Evolutionary conservation across 2,329 filamentous ascomycete species (phyloP).

Genomic region (Nannizzia gypsea): DNA sequence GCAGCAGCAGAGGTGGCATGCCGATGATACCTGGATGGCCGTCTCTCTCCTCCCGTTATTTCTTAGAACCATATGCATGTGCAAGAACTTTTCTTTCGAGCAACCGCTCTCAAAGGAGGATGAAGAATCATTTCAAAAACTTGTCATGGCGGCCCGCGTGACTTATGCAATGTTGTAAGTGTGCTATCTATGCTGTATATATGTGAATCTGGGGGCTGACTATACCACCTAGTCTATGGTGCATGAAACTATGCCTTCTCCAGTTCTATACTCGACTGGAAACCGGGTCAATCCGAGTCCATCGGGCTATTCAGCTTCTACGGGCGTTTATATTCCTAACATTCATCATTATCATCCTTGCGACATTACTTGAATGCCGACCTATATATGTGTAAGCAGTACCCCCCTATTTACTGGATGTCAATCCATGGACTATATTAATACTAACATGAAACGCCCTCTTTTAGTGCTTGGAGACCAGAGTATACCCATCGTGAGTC

Average conservation of each 20-base stretch:
- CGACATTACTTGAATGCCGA: conserved; percentile 14
- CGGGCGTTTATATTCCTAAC: conserved; percentile 10
- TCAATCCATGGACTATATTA: not conserved
- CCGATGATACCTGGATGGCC: conserved; percentile 16
- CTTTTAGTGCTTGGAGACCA: conserved; percentile 6
- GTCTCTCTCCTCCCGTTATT: conserved; percentile 12
- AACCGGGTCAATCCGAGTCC: conserved; percentile 13
- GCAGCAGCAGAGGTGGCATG: conserved; percentile 13
- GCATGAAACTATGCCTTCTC: conserved; percentile 14
- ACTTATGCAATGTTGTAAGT: conserved; percentile 12
- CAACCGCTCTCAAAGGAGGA: conserved; percentile 1
- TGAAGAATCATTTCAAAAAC: conserved; percentile 8
- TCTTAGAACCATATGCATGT: conserved; percentile 9
- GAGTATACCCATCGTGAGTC: not conserved
- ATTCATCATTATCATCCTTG: conserved; percentile 10
- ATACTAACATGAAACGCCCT: not conserved
- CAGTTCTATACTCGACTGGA: conserved; percentile 14
- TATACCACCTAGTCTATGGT: conserved; percentile 12
- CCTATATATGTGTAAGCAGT: conserved; percentile 10
- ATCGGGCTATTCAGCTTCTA: conserved; percentile 12
- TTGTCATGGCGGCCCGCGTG: conserved; percentile 12
- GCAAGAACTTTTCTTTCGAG: conserved; percentile 10
- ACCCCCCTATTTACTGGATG: no score
- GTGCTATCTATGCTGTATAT: not conserved
- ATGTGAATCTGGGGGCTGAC: no score